Conservation (phyloP, 805 yeast species). For the Saturnispora sanitii region DNA sequence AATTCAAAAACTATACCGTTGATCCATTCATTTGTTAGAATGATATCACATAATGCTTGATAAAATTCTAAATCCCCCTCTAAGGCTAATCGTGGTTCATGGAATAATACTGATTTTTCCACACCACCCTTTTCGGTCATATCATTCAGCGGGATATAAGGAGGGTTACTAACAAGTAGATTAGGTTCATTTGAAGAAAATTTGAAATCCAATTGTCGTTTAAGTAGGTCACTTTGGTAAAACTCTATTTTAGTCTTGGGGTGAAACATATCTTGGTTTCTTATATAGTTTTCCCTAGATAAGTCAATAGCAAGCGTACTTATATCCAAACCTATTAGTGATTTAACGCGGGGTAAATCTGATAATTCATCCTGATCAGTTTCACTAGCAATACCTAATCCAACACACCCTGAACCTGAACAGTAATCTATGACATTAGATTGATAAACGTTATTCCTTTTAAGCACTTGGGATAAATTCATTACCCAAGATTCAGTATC, state of each 20-base stretch:
- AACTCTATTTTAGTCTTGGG: background rate
- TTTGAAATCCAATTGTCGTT: slow-evolving; percentile 5
- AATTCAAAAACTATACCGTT: slow-evolving; percentile 66
- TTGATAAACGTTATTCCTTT: background rate
- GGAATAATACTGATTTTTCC: slow-evolving; percentile 53
- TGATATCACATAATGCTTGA: slow-evolving; percentile 31
- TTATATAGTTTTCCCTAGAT: slow-evolving; percentile 35
- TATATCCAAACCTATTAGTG: slow-evolving; percentile 42
- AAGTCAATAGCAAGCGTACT: slow-evolving; percentile 42
- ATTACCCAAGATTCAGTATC: slow-evolving; percentile 90
- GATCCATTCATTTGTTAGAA: slow-evolving; percentile 35
- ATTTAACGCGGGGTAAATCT: slow-evolving; percentile 14
- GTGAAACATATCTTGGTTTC: slow-evolving; percentile 8
- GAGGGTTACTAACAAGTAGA: slow-evolving; percentile 79
- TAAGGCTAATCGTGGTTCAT: slow-evolving; percentile 76
- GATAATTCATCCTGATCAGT: too few relatives aligned
- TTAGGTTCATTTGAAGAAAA: slow-evolving; percentile 28
- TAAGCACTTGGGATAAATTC: slow-evolving; percentile 27
- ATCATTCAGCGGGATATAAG: slow-evolving; percentile 56
- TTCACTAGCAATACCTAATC: slow-evolving; percentile 37
- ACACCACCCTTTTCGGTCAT: slow-evolving; percentile 34
- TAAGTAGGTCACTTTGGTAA: slow-evolving; percentile 9
- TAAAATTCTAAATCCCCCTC: slow-evolving; percentile 71
- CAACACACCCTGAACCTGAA: slow-evolving; percentile 85
- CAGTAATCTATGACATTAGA: slow-evolving; percentile 50